Evolutionary conservation across 1,139 yeast genomes (phyloP), one percentile per base, ranked within the genome.

Genomic region (Pichia sp.): DNA sequence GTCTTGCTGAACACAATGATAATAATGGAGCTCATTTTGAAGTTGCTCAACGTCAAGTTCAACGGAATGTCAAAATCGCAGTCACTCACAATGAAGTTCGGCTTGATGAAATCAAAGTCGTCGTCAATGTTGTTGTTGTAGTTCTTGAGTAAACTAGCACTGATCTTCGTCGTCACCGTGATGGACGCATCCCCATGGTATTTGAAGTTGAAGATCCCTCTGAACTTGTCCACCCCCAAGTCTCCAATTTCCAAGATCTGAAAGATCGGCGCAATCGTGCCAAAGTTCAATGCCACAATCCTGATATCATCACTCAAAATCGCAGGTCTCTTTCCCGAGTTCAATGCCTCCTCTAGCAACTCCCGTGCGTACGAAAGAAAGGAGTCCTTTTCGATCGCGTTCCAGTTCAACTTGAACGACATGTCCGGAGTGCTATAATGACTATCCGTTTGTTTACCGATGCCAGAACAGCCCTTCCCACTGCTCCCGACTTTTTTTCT

Each of bases 241-340:
- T 89, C 96, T 1, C 96, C 96, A 60, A 89, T 86, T 66, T 89
- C 96, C 57, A 89, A 73, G 44, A 90, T 86, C 69, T 89, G 96
- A 60, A 89, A 82, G 55, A 78, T 77, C 0, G 97, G 96, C 1
- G 96, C 85, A 53, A 78, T 78, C 55, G 84, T 79, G 8, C 97
- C 97, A 71, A 90, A 84, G 62, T 85, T 80, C 49, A 90, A 76
- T 61, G 88, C 93, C 57, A 84, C 79, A 56, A 90, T 90, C 50
- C 75, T 74, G 59, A 90, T 88, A 53, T 79, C 80, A 42, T 90
- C 88, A 30, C 90, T 92, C 36, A 90, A 74, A 16, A 89, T 85
- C 52, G 82, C 81, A 8, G 96, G 96, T 45, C 85, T 70, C 61
- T 82, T 85, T 10, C 89, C 90, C 52, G 74, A 72, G 68, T 90